phyloP scores from a whole-genome alignment of 768 basidiomycete genomes.

The Pleurotus ostreatus region DNA sequence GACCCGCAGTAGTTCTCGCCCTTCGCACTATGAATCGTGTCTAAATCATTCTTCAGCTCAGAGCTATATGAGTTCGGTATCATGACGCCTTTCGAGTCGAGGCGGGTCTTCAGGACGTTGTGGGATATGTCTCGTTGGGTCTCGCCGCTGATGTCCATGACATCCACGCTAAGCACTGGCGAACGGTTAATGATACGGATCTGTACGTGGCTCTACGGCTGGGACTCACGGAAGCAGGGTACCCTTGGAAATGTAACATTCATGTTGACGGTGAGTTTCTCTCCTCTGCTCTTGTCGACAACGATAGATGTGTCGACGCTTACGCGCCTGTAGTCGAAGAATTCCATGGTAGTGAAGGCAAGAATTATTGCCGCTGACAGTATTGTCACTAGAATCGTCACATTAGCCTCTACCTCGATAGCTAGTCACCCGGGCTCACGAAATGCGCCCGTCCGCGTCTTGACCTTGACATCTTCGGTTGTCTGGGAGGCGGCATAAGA shows the following conservation, averaged over 20 bases:
- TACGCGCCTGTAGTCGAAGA: slow-evolving; percentile 89
- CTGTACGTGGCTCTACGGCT: not conserved
- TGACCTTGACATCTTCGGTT: slow-evolving; percentile 98
- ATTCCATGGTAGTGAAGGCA: slow-evolving; percentile 89
- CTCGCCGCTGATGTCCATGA: slow-evolving; percentile 98
- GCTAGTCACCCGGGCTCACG: slow-evolving; percentile 45
- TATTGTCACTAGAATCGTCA: slow-evolving; percentile 68
- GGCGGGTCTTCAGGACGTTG: slow-evolving; percentile 80
- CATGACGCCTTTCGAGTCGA: slow-evolving; percentile 54
- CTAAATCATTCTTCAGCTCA: slow-evolving; percentile 84
- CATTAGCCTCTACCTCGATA: slow-evolving; percentile 1
- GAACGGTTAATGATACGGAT: not conserved
- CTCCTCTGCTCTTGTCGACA: slow-evolving; percentile 92
- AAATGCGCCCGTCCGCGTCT: slow-evolving; percentile 90
- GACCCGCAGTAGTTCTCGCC: slow-evolving; percentile 82
- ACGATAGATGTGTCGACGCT: slow-evolving; percentile 87
- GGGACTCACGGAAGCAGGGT: slow-evolving; percentile 88
- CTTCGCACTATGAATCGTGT: slow-evolving; percentile 65
- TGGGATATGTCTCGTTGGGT: slow-evolving; percentile 88
- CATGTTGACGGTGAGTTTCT: slow-evolving; percentile 87
- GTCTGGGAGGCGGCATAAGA: slow-evolving; percentile 49
- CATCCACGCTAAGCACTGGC: slow-evolving; percentile 88
- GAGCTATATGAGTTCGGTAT: slow-evolving; percentile 52
- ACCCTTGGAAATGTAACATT: slow-evolving; percentile 96
- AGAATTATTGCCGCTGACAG: slow-evolving; percentile 90